Percentiles rank a stretch among this genome's conserved stretches.
Evolutionary conservation across 2,329 filamentous ascomycete species (phyloP).

Genomic region (Colletotrichum sp.): DNA sequence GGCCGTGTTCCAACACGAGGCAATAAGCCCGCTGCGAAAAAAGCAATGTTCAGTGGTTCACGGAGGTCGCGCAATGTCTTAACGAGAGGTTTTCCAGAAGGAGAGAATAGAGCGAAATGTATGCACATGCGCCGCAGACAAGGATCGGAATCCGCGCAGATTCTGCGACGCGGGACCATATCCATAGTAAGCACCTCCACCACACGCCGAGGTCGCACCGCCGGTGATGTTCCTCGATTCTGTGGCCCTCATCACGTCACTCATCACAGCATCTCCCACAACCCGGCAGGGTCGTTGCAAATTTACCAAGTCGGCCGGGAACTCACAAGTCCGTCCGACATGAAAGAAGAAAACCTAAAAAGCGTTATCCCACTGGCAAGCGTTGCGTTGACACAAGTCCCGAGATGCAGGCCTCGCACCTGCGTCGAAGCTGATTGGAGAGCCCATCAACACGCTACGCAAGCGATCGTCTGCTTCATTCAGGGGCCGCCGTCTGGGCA

Average conservation of each 20-base stretch:
- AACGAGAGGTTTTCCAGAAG: not conserved
- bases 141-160: not conserved
- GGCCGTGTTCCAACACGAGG: not conserved
- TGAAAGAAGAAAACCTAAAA: not conserved
- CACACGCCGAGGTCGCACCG: not conserved
- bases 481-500: not conserved
- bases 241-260: not conserved
- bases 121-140: not conserved
- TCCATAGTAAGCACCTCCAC: not conserved
- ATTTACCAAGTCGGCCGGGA: not conserved
- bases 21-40: not conserved
- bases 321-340: not conserved
- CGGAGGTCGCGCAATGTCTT: not conserved
- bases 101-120: not conserved
- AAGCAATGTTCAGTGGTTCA: not conserved
- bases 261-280: not conserved
- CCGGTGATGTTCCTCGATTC: not conserved
- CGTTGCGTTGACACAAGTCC: not conserved
- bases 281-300: not conserved
- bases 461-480: not conserved
- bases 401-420: not conserved
- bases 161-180: not conserved
- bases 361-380: not conserved
- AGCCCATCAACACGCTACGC: not conserved
- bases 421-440: not conserved